Conservation (phyloP, 495 filamentous ascomycete species). For the Neurospora sp. region DNA sequence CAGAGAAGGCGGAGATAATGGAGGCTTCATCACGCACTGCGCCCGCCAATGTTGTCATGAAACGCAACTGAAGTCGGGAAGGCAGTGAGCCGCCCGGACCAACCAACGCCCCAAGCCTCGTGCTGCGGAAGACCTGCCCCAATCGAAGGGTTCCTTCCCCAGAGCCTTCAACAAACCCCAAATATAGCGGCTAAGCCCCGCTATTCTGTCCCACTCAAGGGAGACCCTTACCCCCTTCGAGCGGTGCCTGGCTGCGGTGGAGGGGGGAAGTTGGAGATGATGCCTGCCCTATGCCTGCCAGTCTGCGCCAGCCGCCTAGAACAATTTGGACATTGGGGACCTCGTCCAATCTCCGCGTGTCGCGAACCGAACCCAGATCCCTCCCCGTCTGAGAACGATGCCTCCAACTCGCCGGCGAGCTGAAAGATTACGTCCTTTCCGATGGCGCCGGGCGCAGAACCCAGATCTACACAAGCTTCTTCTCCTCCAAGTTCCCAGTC, state of each 20-base stretch:
- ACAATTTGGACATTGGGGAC: not conserved
- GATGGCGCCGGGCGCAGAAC: not conserved
- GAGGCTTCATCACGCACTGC: not conserved
- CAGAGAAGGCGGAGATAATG: not conserved
- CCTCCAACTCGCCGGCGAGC: not conserved
- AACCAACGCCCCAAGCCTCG: not conserved
- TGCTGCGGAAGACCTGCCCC: not conserved
- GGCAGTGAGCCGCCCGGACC: not conserved
- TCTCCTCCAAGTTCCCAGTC: not conserved
- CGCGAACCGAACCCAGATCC: not conserved
- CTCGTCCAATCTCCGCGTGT: not conserved
- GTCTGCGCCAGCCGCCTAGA: not conserved
- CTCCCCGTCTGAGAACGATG: not conserved
- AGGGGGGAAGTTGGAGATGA: not conserved
- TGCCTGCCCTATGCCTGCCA: not conserved
- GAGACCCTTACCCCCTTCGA: not conserved
- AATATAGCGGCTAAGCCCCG: not conserved
- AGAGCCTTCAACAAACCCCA: not conserved
- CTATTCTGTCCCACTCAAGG: not conserved
- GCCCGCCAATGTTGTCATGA: not conserved
- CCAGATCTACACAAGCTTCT: not conserved
- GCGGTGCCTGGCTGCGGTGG: not conserved
- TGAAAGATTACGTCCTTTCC: conserved; percentile 1
- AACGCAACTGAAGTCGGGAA: not conserved
- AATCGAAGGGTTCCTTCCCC: not conserved